Evolutionary conservation across 305 asterid genomes (phyloP).

Genomic region (Salvia sclarea): DNA sequence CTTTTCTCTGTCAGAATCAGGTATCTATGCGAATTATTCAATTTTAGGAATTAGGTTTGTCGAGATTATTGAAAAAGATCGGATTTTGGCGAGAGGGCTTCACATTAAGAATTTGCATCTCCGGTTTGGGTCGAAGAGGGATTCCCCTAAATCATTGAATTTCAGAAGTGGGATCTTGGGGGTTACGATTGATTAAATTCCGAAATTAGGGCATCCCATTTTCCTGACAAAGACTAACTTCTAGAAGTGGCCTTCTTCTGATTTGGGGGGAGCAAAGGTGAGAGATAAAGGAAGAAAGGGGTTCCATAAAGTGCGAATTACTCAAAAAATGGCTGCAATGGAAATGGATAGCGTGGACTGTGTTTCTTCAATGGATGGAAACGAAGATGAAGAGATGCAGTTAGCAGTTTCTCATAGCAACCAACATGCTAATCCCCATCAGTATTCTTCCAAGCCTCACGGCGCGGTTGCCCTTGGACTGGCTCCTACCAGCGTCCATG

Average conservation of each 20-base stretch:
- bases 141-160: conserved; percentile 18
- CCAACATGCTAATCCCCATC: conserved; percentile 30
- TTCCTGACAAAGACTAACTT: conserved; percentile 12
- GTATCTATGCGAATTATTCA: conserved; percentile 23
- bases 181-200: conserved; percentile 24
- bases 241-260: conserved; percentile 27
- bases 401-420: conserved; percentile 38
- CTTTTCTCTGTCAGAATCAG: conserved; percentile 21
- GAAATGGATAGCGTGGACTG: conserved; percentile 64
- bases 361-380: conserved; percentile 56
- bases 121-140: conserved; percentile 24
- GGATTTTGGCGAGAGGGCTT: conserved; percentile 21
- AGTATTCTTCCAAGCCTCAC: conserved; percentile 44
- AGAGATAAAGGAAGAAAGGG: conserved; percentile 9
- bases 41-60: conserved; percentile 24
- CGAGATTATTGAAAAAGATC: conserved; percentile 22
- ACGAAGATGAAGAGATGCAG: conserved; percentile 61
- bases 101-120: conserved; percentile 18
- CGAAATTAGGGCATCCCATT: conserved; percentile 21
- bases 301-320: conserved; percentile 13
- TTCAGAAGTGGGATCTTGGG: conserved; percentile 24
- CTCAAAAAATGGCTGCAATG: conserved; percentile 38
- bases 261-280: conserved; percentile 13
- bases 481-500: conserved; percentile 59
- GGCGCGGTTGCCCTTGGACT: conserved; percentile 36